Base-by-base conservation (phyloP, 2,329 filamentous ascomycete genomes). In the Lecanosticta acicola region DNA sequence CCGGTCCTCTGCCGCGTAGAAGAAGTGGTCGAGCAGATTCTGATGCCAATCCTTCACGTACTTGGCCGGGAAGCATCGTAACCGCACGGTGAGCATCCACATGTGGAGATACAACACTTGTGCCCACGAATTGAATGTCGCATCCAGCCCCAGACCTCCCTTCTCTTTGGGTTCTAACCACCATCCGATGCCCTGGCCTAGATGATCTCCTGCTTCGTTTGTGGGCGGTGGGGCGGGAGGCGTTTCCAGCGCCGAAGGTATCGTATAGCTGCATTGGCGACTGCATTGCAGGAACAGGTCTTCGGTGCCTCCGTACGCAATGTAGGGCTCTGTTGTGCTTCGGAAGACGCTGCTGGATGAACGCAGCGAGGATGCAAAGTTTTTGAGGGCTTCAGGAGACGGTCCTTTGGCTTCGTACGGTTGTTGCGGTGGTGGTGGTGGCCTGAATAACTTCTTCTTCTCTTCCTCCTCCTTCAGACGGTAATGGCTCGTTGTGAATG, bases 91-190 rank as follows among this genome's bases (percentile, higher is more conserved):
- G 49, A 97, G 70, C 48, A 96, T 78, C 74, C 95, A 97, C 78
- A 98, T 85, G 73, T 98, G 91, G 48, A 98, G 78, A 76, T 95
- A 94, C 29, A 90, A 93, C 36, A 97, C 84, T 68, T 97, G 90
- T 16, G 89, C 87, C 93, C 93, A 98, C 46, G 87, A 91, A 64
- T 84, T 90, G 68, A 98, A 98, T 0, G 89, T 97, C 1, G 89
- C 87, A 24, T 79, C 76, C 14, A 98, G 79, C 19, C 79, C 79
- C 53, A 95, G 80, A 1, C 59, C 58, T 8, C 53, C 53, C 7
- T 49, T 33, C 3, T 37, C 35, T 34, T 58, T 49, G 68, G 77
- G 45, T 59, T 82, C 74, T 66, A 94, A 87, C 91, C 91, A 96
- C 74, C 83, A 84, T 10, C 84, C 82, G 18, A 76, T 74, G 3